Base-by-base conservation (phyloP, 1,139 yeast genomes). In the Chernovozyma sophiae-reginae region DNA sequence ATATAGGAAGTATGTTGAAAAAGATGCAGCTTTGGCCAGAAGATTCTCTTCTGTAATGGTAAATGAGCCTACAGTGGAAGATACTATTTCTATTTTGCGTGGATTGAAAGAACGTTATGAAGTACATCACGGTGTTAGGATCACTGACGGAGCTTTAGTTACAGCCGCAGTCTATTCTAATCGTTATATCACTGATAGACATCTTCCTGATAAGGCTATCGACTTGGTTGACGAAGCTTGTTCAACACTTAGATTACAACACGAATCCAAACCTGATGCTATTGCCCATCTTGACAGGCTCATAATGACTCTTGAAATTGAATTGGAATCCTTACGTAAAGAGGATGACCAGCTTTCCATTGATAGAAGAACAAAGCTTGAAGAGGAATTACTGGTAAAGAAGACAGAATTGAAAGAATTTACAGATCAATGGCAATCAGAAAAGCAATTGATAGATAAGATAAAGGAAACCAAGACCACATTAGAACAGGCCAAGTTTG, bases 71-170 rank as follows among this genome's bases (percentile, higher is more conserved):
- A 71, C 84, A 2, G 96, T 90, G 7, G 81, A 84, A 44, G 97
- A 92, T 56, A 84, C 97, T 0, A 86, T 92, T 40, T 84, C 96
- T 11, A 92, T 92, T 45, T 67, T 92, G 42, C 78, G 98, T 55
- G 98, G 98, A 4, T 70, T 92, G 54, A 90, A 90, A 57, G 97
- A 92, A 55, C 75, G 85, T 47, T 92, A 92, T 55, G 98, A 92
- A 55, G 96, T 92, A 3, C 98, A 92, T 55, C 98, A 92, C 55
- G 98, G 98, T 60, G 98, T 92, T n/a, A 76, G 97, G 46, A 87
- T 92, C 40, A 77, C 94, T 4, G 98, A 92, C 56, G 76, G 90
- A 30, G 97, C 98, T 0, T 70, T 92, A 40, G 97, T 92, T 1
- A 85, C 96, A 0, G 96, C 97, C 10, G 96, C 97, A 0, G 80